These are phyloP conservation scores for Suhomyces anneliseae DNA, from an alignment of 1,139 yeast genomes.

Conservation along the genomic window DNA sequence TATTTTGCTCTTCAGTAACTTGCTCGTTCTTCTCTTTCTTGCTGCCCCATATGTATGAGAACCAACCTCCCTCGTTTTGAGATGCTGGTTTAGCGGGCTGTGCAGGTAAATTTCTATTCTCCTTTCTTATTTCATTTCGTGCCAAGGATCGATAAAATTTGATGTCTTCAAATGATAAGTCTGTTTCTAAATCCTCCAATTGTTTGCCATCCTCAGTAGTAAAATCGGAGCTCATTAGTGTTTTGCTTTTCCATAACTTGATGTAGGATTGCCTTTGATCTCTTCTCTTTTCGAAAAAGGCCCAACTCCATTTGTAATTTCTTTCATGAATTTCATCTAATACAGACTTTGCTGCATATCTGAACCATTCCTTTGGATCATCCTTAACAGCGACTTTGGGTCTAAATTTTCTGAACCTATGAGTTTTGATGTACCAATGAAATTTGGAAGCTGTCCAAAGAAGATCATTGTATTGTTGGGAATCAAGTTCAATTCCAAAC, in stretches of 20 bases:
- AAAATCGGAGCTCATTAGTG: constrained; percentile 31
- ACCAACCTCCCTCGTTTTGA: constrained; percentile 23
- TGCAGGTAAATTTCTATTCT: constrained; percentile 16
- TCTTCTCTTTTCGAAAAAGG: constrained; percentile 64
- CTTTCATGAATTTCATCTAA: constrained; percentile 77
- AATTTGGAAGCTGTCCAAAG: constrained; percentile 80
- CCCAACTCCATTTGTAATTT: constrained; percentile 90
- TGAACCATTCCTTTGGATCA: constrained; percentile 79
- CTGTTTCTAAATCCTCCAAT: constrained; percentile 56
- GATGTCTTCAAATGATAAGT: constrained; percentile 72
- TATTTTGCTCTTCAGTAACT: constrained; percentile 9
- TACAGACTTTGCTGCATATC: constrained; percentile 74
- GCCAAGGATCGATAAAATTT: constrained; percentile 84
- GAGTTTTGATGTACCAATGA: constrained; percentile 75
- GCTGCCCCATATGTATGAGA: constrained; percentile 25
- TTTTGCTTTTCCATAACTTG: constrained; percentile 59
- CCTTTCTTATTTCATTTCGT: constrained; percentile 61
- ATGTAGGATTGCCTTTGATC: constrained; percentile 72
- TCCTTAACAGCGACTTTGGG: constrained; percentile 63
- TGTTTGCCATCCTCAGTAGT: constrained; percentile 36
- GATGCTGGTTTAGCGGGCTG: not conserved
- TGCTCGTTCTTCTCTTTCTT: constrained; percentile 7
- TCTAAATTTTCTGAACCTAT: constrained; percentile 67
- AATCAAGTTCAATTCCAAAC: constrained; percentile 79
- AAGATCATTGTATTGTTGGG: constrained; percentile 80